A percentile compares a stretch with the other conserved stretches of the same genome.
phyloP scores from a whole-genome alignment of 163 green algal genomes.

The Scenedesmus sp. region DNA sequence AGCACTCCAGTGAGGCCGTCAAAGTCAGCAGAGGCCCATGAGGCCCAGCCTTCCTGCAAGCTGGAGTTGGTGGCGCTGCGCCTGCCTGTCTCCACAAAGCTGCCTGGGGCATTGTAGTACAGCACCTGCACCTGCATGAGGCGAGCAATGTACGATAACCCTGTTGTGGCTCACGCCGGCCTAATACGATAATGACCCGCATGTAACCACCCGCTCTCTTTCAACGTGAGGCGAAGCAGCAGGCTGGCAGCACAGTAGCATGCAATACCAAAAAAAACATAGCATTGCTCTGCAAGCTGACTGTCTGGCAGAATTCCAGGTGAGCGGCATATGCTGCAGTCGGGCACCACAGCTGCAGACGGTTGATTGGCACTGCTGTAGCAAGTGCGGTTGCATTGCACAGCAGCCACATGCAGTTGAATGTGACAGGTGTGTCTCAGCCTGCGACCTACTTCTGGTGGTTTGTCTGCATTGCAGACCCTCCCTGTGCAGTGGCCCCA shows the following conservation, averaged over 20 bases:
- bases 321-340: background rate
- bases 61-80: background rate
- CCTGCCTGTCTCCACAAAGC: background rate
- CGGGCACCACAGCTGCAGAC: background rate
- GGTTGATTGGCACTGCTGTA: background rate
- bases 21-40: slow-evolving; percentile 30
- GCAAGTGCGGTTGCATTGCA: background rate
- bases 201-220: too few relatives aligned
- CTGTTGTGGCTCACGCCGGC: too few relatives aligned
- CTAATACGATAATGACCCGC: too few relatives aligned
- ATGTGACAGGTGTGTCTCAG: background rate
- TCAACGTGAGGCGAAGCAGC: too few relatives aligned
- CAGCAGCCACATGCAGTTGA: too few relatives aligned
- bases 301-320: too few relatives aligned
- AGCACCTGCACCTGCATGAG: slow-evolving; percentile 28
- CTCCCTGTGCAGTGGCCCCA: background rate
- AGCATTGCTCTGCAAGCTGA: too few relatives aligned
- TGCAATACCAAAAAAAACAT: too few relatives aligned
- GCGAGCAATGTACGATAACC: too few relatives aligned
- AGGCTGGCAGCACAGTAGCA: too few relatives aligned
- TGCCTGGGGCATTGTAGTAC: background rate
- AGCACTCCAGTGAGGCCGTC: slow-evolving; percentile 35
- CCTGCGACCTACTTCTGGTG: slow-evolving; percentile 1
- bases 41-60: slow-evolving; percentile 42
- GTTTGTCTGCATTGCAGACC: background rate